A percentile compares a stretch with the other conserved stretches of the same genome.
Conservation (phyloP, 2,329 filamentous ascomycete species). For the Exophiala phaeomuriformis region DNA sequence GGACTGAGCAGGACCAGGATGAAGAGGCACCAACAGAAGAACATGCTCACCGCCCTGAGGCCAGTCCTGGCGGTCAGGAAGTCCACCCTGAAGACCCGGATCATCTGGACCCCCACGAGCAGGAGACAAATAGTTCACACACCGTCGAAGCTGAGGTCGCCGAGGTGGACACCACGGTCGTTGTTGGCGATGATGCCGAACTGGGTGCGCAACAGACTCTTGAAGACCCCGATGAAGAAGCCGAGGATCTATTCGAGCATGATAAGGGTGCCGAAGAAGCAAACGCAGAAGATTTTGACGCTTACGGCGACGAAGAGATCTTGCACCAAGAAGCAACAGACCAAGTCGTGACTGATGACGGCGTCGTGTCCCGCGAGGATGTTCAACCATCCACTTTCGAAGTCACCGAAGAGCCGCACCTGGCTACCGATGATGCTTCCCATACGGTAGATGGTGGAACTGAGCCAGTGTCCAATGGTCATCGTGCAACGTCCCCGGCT, state of each 20-base stretch:
- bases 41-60: not conserved
- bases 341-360: constrained; percentile 1
- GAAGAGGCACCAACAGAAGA: constrained; percentile 5
- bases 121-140: constrained; percentile 17
- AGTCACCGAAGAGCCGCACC: not conserved
- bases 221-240: constrained; percentile 6
- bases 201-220: not conserved
- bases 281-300: constrained; percentile 5
- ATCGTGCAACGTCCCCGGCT: not conserved
- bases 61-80: not conserved
- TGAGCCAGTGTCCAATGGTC: not conserved
- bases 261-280: constrained; percentile 9
- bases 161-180: not conserved
- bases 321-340: constrained; percentile 7
- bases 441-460: not conserved
- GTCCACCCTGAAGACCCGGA: not conserved
- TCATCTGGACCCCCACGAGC: constrained; percentile 6
- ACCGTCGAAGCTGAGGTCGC: constrained; percentile 11
- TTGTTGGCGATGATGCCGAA: constrained; percentile 1
- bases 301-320: constrained; percentile 21
- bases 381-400: not conserved
- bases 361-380: not conserved
- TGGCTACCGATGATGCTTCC: not conserved
- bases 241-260: constrained; percentile 8
- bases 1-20: not conserved